phyloP scores from a whole-genome alignment of 1,284 basidiomycete species.

The Fomitopsis schrenkii region DNA sequence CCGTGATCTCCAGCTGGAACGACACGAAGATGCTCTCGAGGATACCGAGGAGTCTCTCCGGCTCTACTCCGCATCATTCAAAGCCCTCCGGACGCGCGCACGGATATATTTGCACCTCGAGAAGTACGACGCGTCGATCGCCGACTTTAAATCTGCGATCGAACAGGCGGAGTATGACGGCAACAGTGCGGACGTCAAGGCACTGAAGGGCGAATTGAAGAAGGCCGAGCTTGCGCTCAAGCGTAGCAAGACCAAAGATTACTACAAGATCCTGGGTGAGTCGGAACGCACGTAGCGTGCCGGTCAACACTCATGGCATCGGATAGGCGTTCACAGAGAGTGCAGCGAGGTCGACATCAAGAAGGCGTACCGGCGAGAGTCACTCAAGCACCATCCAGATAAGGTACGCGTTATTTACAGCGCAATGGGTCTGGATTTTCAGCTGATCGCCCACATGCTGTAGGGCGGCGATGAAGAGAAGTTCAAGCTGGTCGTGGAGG shows the following conservation, averaged over 20 bases:
- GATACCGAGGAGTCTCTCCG: conserved; percentile 70
- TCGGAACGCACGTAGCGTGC: neutral
- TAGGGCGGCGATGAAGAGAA: conserved; percentile 82
- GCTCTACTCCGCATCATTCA: conserved; percentile 69
- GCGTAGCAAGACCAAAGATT: conserved; percentile 82
- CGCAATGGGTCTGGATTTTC: neutral
- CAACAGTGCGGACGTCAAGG: conserved; percentile 56
- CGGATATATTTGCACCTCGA: conserved; percentile 75
- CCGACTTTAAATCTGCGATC: conserved; percentile 76
- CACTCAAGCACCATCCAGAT: conserved; percentile 80
- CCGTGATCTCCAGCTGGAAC: conserved; percentile 44
- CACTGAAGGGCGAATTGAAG: conserved; percentile 63
- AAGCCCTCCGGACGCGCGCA: conserved; percentile 83
- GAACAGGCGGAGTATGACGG: conserved; percentile 63
- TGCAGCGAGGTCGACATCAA: conserved; percentile 71
- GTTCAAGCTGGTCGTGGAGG: conserved; percentile 80
- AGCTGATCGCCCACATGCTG: neutral
- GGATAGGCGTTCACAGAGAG: conserved; percentile 44
- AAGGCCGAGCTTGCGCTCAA: conserved; percentile 78
- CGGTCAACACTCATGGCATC: neutral
- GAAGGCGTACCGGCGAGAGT: conserved; percentile 75
- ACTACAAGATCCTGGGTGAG: conserved; percentile 70
- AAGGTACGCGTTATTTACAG: conserved; percentile 43
- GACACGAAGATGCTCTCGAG: conserved; percentile 61
- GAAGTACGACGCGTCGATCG: conserved; percentile 67